Conservation (phyloP, 371 early-diverging fungal genomes). For the Rhizopus microsporus region DNA sequence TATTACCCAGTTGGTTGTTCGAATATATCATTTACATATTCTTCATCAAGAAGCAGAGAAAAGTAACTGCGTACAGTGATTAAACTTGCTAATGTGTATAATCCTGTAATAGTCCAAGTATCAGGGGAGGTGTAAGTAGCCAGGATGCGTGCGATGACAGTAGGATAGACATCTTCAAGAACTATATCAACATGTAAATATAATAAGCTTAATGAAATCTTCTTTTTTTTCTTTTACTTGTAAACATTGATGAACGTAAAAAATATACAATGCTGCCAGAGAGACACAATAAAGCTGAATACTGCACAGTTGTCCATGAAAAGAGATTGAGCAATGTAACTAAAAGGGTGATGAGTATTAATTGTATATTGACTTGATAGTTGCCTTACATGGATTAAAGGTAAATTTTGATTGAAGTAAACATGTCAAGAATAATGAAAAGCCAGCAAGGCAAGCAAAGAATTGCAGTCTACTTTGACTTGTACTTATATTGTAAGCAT, state of each 20-base stretch:
- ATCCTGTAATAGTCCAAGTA: conserved; percentile 1
- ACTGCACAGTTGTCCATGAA: conserved; percentile 8
- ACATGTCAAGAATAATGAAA: conserved; percentile 8
- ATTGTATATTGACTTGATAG: not conserved
- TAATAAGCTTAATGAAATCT: not conserved
- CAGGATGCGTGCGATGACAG: conserved; percentile 8
- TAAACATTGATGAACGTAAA: not conserved
- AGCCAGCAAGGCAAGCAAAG: not conserved
- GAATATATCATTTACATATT: conserved; percentile 6
- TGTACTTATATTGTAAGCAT: conserved; percentile 5
- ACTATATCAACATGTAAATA: conserved; percentile 5
- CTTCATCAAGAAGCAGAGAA: conserved; percentile 14
- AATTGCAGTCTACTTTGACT: conserved; percentile 4
- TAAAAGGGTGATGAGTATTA: not conserved
- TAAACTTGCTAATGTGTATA: conserved; percentile 9
- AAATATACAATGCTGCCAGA: conserved; percentile 2
- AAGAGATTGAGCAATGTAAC: not conserved
- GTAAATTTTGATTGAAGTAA: conserved; percentile 12
- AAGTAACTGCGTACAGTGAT: conserved; percentile 18
- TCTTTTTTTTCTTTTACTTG: conserved; percentile 6
- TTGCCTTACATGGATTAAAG: conserved; percentile 5
- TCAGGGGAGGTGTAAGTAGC: conserved; percentile 9
- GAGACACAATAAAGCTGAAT: conserved; percentile 2
- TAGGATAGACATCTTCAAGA: conserved; percentile 18
- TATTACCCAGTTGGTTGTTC: conserved; percentile 22